phyloP scores from a whole-genome alignment of 2,329 filamentous ascomycete genomes.

The Calonectria crousiana region DNA sequence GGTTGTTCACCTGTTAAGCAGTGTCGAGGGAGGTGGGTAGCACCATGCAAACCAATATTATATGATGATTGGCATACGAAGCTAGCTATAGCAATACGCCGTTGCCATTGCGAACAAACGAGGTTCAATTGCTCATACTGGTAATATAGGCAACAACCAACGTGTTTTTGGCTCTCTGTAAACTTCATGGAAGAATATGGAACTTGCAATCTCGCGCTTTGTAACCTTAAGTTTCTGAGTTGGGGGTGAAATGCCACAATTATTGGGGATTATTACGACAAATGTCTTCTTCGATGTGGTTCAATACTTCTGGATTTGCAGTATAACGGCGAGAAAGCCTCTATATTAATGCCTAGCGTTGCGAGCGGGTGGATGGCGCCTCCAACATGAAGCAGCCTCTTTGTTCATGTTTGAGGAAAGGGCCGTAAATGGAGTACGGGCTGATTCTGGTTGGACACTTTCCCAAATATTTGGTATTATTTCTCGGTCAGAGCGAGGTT shows the following conservation, averaged over 20 bases:
- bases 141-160: conserved; percentile 58
- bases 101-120: conserved; percentile 51
- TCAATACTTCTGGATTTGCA: conserved; percentile 39
- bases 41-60: not conserved
- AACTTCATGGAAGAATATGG: conserved; percentile 55
- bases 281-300: conserved; percentile 55
- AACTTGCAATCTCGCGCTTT: conserved; percentile 47
- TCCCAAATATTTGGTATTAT: conserved; percentile 53
- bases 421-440: conserved; percentile 40
- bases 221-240: conserved; percentile 51
- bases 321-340: not conserved
- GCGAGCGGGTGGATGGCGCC: conserved; percentile 42
- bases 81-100: conserved; percentile 46
- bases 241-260: conserved; percentile 49
- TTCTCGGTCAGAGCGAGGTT: conserved; percentile 39
- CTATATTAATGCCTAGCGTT: conserved; percentile 9
- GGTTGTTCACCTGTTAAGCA: conserved; percentile 22
- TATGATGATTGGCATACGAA: conserved; percentile 41
- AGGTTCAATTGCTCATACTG: conserved; percentile 52
- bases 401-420: conserved; percentile 52
- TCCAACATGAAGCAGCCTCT: conserved; percentile 48
- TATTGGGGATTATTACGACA: conserved; percentile 50
- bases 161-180: conserved; percentile 43
- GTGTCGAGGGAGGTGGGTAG: not conserved
- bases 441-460: conserved; percentile 44